Evolutionary conservation across 306 rosid genomes (phyloP).

Genomic region (Cicer arietinum): DNA sequence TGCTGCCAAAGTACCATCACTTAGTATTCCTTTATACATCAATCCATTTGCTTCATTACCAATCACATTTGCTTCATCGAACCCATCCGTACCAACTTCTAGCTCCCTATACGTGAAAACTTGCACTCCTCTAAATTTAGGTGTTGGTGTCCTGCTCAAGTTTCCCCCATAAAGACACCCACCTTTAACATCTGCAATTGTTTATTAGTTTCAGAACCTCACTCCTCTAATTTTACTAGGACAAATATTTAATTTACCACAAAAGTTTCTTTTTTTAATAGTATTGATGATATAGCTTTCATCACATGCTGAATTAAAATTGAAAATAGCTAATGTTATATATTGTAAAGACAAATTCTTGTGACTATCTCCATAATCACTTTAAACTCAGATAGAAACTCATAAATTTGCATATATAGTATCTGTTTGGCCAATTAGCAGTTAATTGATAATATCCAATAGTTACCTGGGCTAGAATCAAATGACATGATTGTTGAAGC

Average conservation of each 20-base stretch:
- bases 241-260: neutral
- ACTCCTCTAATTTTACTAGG: neutral
- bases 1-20: constrained; percentile 84
- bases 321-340: neutral
- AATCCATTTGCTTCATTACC: constrained; percentile 70
- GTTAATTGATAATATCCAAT: neutral
- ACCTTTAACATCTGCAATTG: constrained; percentile 71
- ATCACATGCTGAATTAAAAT: constrained; percentile 11
- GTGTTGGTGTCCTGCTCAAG: constrained; percentile 52
- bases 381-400: constrained; percentile 15
- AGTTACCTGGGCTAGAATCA: constrained; percentile 81
- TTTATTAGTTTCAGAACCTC: constrained; percentile 26
- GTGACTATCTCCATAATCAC: constrained; percentile 31
- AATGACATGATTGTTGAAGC: constrained; percentile 55
- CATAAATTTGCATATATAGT: constrained; percentile 18
- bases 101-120: constrained; percentile 87
- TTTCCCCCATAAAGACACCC: constrained; percentile 83
- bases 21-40: constrained; percentile 75
- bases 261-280: neutral
- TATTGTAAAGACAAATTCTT: constrained; percentile 4
- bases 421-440: neutral
- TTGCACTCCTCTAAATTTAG: constrained; percentile 72
- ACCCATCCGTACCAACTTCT: constrained; percentile 72
- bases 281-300: neutral
- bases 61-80: constrained; percentile 69